Base-by-base conservation (phyloP, 2,329 filamentous ascomycete genomes). In the Fusarium goolgardi region DNA sequence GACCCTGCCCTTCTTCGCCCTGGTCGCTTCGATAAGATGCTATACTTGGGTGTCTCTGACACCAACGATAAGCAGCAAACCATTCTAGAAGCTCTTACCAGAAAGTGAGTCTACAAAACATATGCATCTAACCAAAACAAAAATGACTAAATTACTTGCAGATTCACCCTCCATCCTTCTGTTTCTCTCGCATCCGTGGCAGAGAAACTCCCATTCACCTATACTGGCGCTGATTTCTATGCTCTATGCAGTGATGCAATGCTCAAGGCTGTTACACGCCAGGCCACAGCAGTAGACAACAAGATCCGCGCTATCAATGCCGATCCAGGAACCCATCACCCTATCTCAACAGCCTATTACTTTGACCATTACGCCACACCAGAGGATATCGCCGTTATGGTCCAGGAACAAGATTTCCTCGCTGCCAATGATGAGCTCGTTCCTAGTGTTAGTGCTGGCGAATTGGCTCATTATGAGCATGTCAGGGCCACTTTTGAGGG, bases 221-320 rank as follows among this genome's bases (percentile, higher is more conserved):
- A 97, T 81, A 99, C 96, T 0, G 96, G 96, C 75, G 96, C 96
- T 66, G 96, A 99, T 81, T 90, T 99, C 76, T 99, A 99, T 79
- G 96, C 96, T 1, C 86, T 99, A 21, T 98, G 95, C 82, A 97
- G 94, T 43, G 96, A 99, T 78, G 94, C 96, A 52, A 99, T 99
- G 96, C 90, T 99, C 71, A 98, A 99, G 79, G 96, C 96, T 21
- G 95, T 99, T 60, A 99, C 96, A 4, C 89, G 96, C 7, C 93
- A 96, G 76, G 94, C 96, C 3, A 86, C 88, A 2, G 84, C 88
- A 3, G 94, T 98, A 4, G 96, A 99, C 77, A 84, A 87, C 51
- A 96, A 96, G 78, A 91, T 99, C 70, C 86, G 86, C 23, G 83
- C 85, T 6, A 83, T 97, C 77, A 92, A 92, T 73, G 77, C 81